Evolutionary conservation across 768 basidiomycete species (phyloP), one percentile per base, ranked within the genome.

Genomic region (Tylopilus sp.): DNA sequence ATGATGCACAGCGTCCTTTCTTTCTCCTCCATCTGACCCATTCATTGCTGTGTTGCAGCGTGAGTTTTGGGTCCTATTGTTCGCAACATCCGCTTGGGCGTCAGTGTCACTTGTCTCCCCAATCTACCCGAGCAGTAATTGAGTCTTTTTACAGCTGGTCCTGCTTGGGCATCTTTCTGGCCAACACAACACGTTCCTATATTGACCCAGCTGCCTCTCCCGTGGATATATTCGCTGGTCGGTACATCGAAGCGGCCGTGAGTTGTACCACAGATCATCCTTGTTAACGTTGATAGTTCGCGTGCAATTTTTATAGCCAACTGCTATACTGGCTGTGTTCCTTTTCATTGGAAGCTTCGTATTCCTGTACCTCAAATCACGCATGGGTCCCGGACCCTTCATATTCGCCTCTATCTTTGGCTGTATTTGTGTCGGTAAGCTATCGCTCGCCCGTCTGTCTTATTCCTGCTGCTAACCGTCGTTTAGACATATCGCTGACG

Each of bases 41-140:
- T 86, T 88, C 58, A 69, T 85, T n/a, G 72, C 76, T 4, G 83
- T 85, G 4, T 61, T 86, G 13, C 86, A 88, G 60, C 80, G 85
- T 2, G 85, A 88, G 59, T 40, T 79, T 9, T 70, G 79, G 6
- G 78, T 83, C 31, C 52, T 86, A 6, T 18, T 73, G 1, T 80
- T 82, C 41, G 76, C 76, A 0, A 56, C 70, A 2, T 18, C 73
- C 9, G 73, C 75, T 23, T 88, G 84, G 85, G 85, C 78, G 85
- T 85, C 55, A 63, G 82, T 76, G n/a, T n/a, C n/a, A 17, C 23
- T 49, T 31, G 5, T 17, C 0, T 30, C 10, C 4, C 6, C 6
- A 23, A 38, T 3, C 23, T 11, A 20, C 42, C 4, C 8, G 17
- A 22, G 17, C 36, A 22, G 43, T 5, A 15, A 48, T 33, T 43